phyloP scores from a whole-genome alignment of 106 monocot genomes.

The Allium cepa region DNA sequence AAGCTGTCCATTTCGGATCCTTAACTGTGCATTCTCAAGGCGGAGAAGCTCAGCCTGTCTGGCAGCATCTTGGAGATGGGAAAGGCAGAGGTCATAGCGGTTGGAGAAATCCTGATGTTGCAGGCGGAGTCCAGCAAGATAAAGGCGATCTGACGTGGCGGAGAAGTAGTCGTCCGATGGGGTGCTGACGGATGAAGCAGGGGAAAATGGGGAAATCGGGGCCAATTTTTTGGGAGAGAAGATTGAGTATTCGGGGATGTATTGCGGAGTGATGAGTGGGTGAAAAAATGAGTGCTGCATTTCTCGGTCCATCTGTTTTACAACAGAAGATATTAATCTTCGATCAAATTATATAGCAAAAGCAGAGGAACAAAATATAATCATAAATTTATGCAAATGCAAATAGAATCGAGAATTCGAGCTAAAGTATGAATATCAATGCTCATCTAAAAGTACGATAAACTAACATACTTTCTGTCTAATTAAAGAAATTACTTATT shows the following conservation, averaged over 20 bases:
- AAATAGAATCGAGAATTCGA: background rate
- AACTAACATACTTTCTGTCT: too few relatives aligned
- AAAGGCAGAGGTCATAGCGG: conserved; percentile 60
- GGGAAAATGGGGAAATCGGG: background rate
- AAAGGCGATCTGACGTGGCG: conserved; percentile 32
- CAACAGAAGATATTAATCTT: background rate
- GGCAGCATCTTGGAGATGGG: conserved; percentile 57
- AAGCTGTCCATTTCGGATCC: conserved; percentile 60
- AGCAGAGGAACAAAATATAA: background rate
- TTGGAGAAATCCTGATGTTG: conserved; percentile 54
- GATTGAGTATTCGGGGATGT: conserved; percentile 17
- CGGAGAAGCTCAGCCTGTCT: conserved; percentile 55
- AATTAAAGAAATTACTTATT: too few relatives aligned
- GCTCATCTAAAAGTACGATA: too few relatives aligned
- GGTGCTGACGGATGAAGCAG: conserved; percentile 34
- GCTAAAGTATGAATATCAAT: too few relatives aligned
- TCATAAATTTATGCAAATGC: background rate
- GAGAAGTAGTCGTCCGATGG: conserved; percentile 17
- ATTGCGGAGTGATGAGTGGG: conserved; percentile 10
- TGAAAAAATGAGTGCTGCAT: conserved; percentile 9
- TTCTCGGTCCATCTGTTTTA: conserved; percentile 26
- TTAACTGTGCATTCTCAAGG: conserved; percentile 66
- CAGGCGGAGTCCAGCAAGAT: conserved; percentile 57
- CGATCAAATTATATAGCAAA: background rate
- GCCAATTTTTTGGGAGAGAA: conserved; percentile 20